Conservation (phyloP, 345 rosid species). For the Melaleuca quinquenervia region DNA sequence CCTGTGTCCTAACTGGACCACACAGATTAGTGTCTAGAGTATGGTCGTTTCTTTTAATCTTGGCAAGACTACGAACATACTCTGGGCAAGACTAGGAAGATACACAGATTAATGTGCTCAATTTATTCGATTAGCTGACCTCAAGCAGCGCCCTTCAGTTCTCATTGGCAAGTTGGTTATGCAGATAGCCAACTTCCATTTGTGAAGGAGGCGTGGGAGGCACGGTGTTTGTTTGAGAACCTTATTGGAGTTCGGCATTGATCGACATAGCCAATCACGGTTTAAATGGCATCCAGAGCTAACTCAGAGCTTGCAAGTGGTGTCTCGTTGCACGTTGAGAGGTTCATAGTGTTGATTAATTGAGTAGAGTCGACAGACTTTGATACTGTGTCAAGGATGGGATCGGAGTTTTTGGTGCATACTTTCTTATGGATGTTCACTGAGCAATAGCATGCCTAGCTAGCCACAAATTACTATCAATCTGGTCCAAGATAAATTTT, state of each 20-base stretch:
- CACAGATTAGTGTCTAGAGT: neutral
- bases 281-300: neutral
- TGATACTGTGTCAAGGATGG: neutral
- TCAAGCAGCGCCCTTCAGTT: neutral
- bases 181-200: neutral
- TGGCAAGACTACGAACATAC: neutral
- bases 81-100: too few relatives aligned
- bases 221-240: neutral
- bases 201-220: neutral
- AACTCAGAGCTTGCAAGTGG: neutral
- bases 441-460: neutral
- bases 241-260: neutral
- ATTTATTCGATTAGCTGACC: neutral
- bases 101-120: too few relatives aligned
- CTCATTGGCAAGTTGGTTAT: neutral
- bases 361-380: neutral
- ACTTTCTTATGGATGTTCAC: neutral
- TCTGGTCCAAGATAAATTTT: neutral
- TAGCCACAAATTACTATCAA: neutral
- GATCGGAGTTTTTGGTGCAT: neutral
- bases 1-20: neutral
- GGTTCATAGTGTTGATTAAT: neutral
- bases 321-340: neutral
- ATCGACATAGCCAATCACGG: neutral
- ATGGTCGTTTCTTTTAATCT: neutral